Evolutionary conservation across 345 rosid genomes (phyloP), one percentile per base, ranked within the genome.

Genomic region (Capsella bursapastoris): DNA sequence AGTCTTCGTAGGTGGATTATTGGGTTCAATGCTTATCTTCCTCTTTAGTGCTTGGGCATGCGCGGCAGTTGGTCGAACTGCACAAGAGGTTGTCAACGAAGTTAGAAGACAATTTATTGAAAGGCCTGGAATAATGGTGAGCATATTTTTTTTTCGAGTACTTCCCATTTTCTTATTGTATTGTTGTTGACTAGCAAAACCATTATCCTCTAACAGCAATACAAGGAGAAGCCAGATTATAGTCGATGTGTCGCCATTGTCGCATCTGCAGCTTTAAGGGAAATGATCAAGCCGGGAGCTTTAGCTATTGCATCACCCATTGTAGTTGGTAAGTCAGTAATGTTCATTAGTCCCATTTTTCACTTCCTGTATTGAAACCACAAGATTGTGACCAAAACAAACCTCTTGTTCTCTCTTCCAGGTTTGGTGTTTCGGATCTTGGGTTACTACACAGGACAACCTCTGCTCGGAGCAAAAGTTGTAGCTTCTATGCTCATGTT

Each of bases 51-150:
- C 89, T 70, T 92, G 94, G 97, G 97, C 97, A 55, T 95, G 99
- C 68, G 80, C 98, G 35, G 98, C 98, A 43, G 98, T 95, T 69
- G 98, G 99, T 66, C 86, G 90, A 81, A 96, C 98, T 79, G 99
- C 99, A 43, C 99, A 96, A 82, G 99, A 96, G 87, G 99, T 96
- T 78, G 99, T 92, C 58, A 88, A 91, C 64, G 99, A 95, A 92
- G 98, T 95, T 61, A 86, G 99, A 84, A 84, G 98, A 80, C 99
- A 95, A 64, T 95, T 95, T 81, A 89, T 95, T 69, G 98, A 92
- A 86, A 87, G 98, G 82, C 99, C 99, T 65, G 98, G 99, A 69
- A 95, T 95, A 77, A 95, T 95, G 97, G 99, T 92, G 69, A 73
- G 92, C 64, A 56, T 27, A 37, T 6, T 61, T 55, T 61, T 53